phyloP scores from a whole-genome alignment of 352 stramenopile species.

The Globisporangium recalcitrans region DNA sequence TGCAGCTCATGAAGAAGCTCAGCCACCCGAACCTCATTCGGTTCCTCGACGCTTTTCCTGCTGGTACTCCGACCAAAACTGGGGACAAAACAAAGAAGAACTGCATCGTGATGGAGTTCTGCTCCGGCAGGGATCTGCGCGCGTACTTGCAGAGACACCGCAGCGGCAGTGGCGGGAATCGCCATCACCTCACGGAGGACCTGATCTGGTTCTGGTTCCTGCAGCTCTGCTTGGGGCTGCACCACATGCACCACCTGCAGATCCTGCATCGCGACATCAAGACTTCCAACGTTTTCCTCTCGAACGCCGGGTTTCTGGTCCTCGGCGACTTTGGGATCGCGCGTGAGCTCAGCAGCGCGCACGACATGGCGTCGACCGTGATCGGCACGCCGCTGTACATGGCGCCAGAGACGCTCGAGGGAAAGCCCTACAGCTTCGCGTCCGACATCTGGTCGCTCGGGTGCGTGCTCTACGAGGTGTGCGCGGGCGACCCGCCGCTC shows the following conservation, averaged over 20 bases:
- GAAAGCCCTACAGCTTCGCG: constrained; percentile 67
- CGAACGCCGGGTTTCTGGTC: constrained; percentile 56
- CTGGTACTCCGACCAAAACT: too few species aligned
- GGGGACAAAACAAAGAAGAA: neutral
- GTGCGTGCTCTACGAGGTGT: constrained; percentile 84
- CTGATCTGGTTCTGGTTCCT: constrained; percentile 89
- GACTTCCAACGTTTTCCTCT: constrained; percentile 87
- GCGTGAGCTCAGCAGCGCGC: constrained; percentile 17
- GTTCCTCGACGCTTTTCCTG: constrained; percentile 63
- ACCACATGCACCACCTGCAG: constrained; percentile 82
- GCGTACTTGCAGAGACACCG: constrained; percentile 25
- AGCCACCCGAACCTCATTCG: constrained; percentile 90
- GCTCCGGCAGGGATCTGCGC: constrained; percentile 67
- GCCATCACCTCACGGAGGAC: constrained; percentile 50
- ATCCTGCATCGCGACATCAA: constrained; percentile 90
- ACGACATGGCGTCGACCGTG: constrained; percentile 57
- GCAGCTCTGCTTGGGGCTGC: constrained; percentile 83
- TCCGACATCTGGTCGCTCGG: constrained; percentile 89
- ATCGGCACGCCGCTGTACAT: constrained; percentile 91
- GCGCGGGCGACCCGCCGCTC: constrained; percentile 61
- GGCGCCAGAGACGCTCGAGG: constrained; percentile 80
- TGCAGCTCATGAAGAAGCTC: constrained; percentile 76
- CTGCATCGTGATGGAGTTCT: constrained; percentile 93
- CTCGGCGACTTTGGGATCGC: constrained; percentile 89
- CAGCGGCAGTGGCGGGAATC: neutral